Conservation (phyloP, 2,329 filamentous ascomycete species). For the Monilinia laxa region DNA sequence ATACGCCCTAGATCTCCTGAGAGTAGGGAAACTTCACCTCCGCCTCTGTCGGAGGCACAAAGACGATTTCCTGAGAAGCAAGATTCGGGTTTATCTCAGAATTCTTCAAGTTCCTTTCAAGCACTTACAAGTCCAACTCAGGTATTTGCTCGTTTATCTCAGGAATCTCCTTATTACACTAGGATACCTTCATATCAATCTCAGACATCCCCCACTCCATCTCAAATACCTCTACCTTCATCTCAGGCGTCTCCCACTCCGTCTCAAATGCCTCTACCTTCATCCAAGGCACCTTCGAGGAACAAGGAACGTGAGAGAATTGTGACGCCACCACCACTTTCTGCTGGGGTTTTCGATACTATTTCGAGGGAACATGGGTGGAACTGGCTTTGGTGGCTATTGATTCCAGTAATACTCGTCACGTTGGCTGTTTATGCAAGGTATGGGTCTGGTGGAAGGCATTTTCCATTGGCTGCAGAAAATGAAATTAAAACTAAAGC, state of each 20-base stretch:
- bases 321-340: neutral
- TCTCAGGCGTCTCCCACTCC: neutral
- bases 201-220: neutral
- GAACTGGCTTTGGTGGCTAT: neutral
- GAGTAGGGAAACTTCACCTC: neutral
- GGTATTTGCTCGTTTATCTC: neutral
- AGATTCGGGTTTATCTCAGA: no score
- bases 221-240: neutral
- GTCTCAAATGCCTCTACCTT: neutral
- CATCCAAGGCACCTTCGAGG: neutral
- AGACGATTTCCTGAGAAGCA: neutral
- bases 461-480: neutral
- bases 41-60: neutral
- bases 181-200: neutral
- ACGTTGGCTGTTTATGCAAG: neutral
- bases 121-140: no score
- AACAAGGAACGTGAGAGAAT: neutral
- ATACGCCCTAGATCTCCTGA: neutral
- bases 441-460: neutral
- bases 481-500: neutral
- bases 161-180: no score
- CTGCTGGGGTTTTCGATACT: neutral
- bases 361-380: conserved; percentile 4
- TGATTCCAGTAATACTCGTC: neutral
- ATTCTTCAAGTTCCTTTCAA: neutral